These are phyloP conservation scores for Metschnikowia reukaufii DNA, from an alignment of 805 yeast species.

Conservation along the genomic window DNA sequence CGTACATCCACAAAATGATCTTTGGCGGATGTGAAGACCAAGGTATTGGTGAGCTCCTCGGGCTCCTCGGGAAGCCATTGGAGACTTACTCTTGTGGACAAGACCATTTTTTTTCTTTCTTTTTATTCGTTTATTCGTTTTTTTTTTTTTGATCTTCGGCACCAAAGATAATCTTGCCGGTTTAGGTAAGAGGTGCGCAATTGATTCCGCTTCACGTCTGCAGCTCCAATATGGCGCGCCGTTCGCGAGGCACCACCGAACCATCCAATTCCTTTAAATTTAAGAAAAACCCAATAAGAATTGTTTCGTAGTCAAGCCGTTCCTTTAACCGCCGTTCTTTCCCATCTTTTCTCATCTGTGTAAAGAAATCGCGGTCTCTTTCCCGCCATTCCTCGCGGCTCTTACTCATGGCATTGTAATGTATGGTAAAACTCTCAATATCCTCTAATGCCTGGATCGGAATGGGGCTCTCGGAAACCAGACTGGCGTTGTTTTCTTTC, in stretches of 20 bases:
- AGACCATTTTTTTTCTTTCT: conserved; percentile 19
- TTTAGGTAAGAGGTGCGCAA: conserved; percentile 10
- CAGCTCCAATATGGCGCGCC: conserved; percentile 8
- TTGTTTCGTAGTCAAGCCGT: conserved; percentile 35
- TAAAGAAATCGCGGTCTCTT: conserved; percentile 35
- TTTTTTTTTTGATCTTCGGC: background rate
- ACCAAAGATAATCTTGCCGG: background rate
- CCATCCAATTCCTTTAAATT: conserved; percentile 41
- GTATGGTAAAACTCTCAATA: conserved; percentile 50
- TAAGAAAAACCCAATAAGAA: conserved; percentile 35
- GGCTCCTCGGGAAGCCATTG: conserved; percentile 49
- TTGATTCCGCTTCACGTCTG: conserved; percentile 4
- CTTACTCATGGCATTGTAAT: conserved; percentile 42
- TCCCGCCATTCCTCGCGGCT: conserved; percentile 39
- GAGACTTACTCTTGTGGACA: conserved; percentile 51
- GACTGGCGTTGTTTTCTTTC: conserved; percentile 7
- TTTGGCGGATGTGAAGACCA: conserved; percentile 47
- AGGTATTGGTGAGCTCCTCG: conserved; percentile 46
- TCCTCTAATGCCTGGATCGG: conserved; percentile 50
- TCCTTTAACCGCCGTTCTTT: conserved; percentile 22
- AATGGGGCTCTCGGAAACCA: conserved; percentile 29
- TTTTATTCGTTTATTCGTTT: background rate
- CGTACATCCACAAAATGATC: conserved; percentile 51
- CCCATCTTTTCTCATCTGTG: conserved; percentile 22
- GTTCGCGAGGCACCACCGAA: conserved; percentile 18